Conservation (phyloP, 2,329 filamentous ascomycete genomes). For the Cadophora luteo-olivacea region DNA sequence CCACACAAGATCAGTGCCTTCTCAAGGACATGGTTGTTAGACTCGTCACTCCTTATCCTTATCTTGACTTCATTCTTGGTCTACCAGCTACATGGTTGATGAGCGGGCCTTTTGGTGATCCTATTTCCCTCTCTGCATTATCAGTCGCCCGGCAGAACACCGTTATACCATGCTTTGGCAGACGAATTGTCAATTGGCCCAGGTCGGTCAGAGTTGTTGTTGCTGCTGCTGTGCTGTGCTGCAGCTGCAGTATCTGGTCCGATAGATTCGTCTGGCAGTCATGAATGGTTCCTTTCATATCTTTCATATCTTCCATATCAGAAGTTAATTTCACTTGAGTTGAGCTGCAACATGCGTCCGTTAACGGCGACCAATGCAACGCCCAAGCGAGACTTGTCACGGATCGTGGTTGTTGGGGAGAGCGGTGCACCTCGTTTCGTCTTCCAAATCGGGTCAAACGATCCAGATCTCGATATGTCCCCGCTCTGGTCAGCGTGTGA, state of each 20-base stretch:
- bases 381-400: slow-evolving; percentile 34
- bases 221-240: not conserved
- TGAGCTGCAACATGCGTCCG: slow-evolving; percentile 36
- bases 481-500: slow-evolving; percentile 34
- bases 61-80: not conserved
- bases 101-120: not conserved
- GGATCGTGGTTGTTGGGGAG: slow-evolving; percentile 21
- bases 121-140: not conserved
- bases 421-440: slow-evolving; percentile 33
- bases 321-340: slow-evolving; percentile 20
- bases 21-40: not conserved
- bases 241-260: slow-evolving; percentile 7
- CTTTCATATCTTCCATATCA: slow-evolving; percentile 27
- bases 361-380: slow-evolving; percentile 37
- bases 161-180: not conserved
- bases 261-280: slow-evolving; percentile 8
- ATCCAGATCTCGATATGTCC: slow-evolving; percentile 40
- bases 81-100: not conserved
- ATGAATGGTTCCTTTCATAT: slow-evolving; percentile 19
- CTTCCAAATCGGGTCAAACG: slow-evolving; percentile 44
- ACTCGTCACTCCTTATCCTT: slow-evolving; percentile 1
- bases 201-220: not conserved
- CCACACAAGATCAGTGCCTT: not conserved
- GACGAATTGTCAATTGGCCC: not conserved
- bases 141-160: not conserved